Base-by-base conservation (phyloP, 257 asterid genomes). In the Solanum lycopersicoides region DNA sequence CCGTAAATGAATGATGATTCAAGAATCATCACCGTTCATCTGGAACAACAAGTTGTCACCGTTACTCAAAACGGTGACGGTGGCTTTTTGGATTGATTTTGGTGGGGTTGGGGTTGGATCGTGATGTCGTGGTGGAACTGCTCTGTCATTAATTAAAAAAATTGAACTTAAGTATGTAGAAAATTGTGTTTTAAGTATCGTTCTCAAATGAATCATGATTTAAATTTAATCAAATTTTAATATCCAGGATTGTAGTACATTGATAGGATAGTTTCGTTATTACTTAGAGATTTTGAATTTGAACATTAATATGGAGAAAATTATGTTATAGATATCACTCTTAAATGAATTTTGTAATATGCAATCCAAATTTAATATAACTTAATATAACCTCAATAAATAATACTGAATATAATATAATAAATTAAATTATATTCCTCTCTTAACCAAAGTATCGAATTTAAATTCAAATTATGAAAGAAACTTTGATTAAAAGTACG, bases 371-470 rank as follows among this genome's bases (percentile, higher is more conserved):
- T 20, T 4, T 20, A 18, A 20, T 56, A 20, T 0, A 56, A 56
- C 1, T 20, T 3, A 18, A 7, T 56, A 1, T 0, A 18, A 20
- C 7, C 0, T 56, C n/a, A 7, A 18, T 56, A 56, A 56, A 56
- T 56, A 18, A 56, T 0, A 2, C 0, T 0, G 0, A 18, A 56
- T 18, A 10, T 1, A 3, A 0, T 50, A 9, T 7, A 56, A 56
- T 56, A 1, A 18, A 18, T 56, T 0, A 7, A 0, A 20, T 20
- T 28, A 28, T 53, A 16, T 16, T 53, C 0, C 16, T 53, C 23
- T 53, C 1, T 6, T 28, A 28, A 28, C 30, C 35, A 34, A 34
- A 34, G 4, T 34, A 34, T 34, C 35, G 4, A 34, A 3, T 34
- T 34, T 34, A 34, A 56, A 20, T 56, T 18, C 0, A 0, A 18